phyloP scores from a whole-genome alignment of 31 red algal genomes.

The Asparagopsis taxiformis region DNA sequence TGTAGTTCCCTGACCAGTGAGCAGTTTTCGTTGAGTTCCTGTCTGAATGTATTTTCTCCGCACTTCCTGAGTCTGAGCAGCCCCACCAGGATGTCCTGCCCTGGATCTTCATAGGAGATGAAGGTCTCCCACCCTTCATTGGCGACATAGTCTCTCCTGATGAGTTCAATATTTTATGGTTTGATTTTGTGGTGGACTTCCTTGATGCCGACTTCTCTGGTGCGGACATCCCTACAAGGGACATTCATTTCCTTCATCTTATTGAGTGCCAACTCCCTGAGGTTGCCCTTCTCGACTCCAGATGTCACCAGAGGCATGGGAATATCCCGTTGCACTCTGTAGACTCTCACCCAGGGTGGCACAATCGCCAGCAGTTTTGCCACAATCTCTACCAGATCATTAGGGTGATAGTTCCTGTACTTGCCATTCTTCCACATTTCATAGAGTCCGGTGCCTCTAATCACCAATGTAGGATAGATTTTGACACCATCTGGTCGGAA shows the following conservation, averaged over 20 bases:
- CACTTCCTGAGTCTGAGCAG: slow-evolving; percentile 74
- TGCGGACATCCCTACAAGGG: slow-evolving; percentile 91
- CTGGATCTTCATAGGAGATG: slow-evolving; percentile 90
- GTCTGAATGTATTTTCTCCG: slow-evolving; percentile 48
- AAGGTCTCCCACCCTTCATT: slow-evolving; percentile 99
- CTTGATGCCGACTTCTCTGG: slow-evolving; percentile 96
- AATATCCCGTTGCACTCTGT: slow-evolving; percentile 97
- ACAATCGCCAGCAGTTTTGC: slow-evolving; percentile 80
- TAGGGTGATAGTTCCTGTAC: slow-evolving; percentile 87
- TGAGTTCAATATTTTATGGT: slow-evolving; percentile 81
- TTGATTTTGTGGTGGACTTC: slow-evolving; percentile 76
- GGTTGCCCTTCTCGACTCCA: slow-evolving; percentile 98
- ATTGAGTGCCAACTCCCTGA: slow-evolving; percentile 83
- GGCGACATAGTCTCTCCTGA: slow-evolving; percentile 95
- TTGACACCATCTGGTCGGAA: slow-evolving; percentile 98
- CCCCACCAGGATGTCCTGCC: slow-evolving; percentile 91
- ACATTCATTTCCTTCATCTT: slow-evolving; percentile 83
- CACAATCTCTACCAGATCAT: slow-evolving; percentile 79
- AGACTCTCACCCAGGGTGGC: slow-evolving; percentile 96
- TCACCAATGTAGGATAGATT: slow-evolving; percentile 97
- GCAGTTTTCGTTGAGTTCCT: slow-evolving; percentile 52
- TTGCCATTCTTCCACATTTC: slow-evolving; percentile 93
- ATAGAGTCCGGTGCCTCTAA: slow-evolving; percentile 92
- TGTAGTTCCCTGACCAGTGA: slow-evolving; percentile 97
- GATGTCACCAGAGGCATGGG: slow-evolving; percentile 98